Evolutionary conservation across 129 eudicot genomes (phyloP).

Genomic region (Tagetes erecta): DNA sequence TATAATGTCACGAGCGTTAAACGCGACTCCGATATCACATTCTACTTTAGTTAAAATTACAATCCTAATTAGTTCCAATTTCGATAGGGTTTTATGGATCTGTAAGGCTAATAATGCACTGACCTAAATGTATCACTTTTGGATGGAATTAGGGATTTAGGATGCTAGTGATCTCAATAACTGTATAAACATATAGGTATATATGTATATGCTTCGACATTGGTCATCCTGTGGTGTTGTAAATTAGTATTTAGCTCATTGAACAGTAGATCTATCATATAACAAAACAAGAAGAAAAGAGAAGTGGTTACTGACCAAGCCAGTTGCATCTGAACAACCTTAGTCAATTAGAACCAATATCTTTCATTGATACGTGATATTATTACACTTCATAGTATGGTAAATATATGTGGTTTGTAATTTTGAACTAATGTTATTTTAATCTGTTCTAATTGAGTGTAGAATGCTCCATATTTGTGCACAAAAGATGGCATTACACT

Average conservation of each 20-base stretch:
- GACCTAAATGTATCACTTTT: slow-evolving; percentile 4
- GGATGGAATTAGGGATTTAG: slow-evolving; percentile 19
- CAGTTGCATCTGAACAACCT: slow-evolving; percentile 20
- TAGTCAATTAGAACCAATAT: slow-evolving; percentile 21
- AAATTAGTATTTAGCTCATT: background rate
- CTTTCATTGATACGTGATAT: slow-evolving; percentile 5
- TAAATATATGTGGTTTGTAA: background rate
- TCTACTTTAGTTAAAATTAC: slow-evolving; percentile 1
- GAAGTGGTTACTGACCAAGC: slow-evolving; percentile 19
- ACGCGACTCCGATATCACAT: slow-evolving; percentile 5
- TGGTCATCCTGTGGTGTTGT: slow-evolving; percentile 1
- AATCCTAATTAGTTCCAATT: slow-evolving; percentile 14
- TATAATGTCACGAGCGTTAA: background rate
- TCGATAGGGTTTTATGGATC: slow-evolving; percentile 23
- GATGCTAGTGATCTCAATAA: slow-evolving; percentile 16
- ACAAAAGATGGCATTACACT: slow-evolving; percentile 84
- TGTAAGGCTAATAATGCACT: background rate
- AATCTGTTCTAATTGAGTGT: slow-evolving; percentile 25
- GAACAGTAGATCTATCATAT: slow-evolving; percentile 5
- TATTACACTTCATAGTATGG: background rate
- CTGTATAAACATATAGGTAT: background rate
- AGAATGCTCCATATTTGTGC: slow-evolving; percentile 98
- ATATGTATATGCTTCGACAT: slow-evolving; percentile 5
- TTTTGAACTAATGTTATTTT: slow-evolving; percentile 17
- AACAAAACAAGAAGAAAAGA: slow-evolving; percentile 12